A percentile compares a stretch with the other conserved stretches of the same genome.
Evolutionary conservation across 192 early-diverging fungal genomes (phyloP).

Genomic region (Coemansia sp.): DNA sequence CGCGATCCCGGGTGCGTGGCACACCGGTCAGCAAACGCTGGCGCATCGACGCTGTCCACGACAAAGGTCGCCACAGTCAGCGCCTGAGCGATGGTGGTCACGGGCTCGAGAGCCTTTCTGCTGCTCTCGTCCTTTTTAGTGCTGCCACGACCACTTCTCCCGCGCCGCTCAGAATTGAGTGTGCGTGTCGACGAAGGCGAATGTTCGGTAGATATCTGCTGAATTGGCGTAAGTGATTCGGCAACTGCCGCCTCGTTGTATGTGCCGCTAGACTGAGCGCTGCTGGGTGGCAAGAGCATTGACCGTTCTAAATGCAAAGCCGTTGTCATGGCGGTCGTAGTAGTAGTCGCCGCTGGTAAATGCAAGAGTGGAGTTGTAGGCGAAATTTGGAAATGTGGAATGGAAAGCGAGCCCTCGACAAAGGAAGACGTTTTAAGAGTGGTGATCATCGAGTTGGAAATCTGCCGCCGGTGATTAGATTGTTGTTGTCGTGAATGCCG

Average conservation of each 20-base stretch:
- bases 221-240: background rate
- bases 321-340: background rate
- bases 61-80: background rate
- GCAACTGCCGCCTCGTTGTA: slow-evolving; percentile 16
- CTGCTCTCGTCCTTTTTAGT: background rate
- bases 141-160: background rate
- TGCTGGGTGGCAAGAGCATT: background rate
- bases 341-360: background rate
- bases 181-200: background rate
- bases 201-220: background rate
- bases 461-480: background rate
- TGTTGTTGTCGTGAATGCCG: background rate
- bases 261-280: slow-evolving; percentile 36
- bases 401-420: background rate
- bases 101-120: background rate
- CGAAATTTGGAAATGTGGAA: background rate
- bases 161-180: background rate
- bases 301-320: background rate
- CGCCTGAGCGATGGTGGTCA: background rate
- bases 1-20: slow-evolving; percentile 40
- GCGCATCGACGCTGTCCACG: background rate
- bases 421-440: background rate
- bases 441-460: background rate
- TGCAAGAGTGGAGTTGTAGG: background rate
- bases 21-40: slow-evolving; percentile 31